phyloP scores from a whole-genome alignment of 2,329 filamentous ascomycete genomes.

The Ceratocystis albifundus region DNA sequence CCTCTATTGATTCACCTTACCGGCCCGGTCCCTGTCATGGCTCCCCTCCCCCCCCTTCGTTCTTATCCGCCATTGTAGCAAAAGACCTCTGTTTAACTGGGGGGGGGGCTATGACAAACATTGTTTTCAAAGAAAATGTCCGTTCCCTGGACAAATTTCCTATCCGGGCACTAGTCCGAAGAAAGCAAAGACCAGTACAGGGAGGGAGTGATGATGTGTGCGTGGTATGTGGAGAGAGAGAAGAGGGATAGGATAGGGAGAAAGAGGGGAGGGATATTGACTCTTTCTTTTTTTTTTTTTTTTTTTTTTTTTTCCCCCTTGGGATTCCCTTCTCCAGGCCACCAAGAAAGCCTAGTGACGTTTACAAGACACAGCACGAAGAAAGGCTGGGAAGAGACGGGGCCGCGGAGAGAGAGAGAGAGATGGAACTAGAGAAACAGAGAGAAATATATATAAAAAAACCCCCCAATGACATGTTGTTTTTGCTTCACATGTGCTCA shows the following conservation, averaged over 20 bases:
- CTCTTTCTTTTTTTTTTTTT: too few species aligned
- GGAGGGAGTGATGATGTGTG: neutral
- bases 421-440: neutral
- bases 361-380: neutral
- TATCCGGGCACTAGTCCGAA: slow-evolving; percentile 11
- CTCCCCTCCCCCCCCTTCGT: neutral
- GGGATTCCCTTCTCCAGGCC: slow-evolving; percentile 3
- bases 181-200: neutral
- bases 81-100: neutral
- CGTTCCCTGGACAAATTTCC: slow-evolving; percentile 12
- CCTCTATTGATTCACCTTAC: slow-evolving; percentile 8
- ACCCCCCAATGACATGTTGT: neutral
- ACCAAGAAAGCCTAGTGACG: neutral
- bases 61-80: neutral
- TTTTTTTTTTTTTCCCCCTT: too few species aligned
- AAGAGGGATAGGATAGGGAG: neutral
- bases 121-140: slow-evolving; percentile 13
- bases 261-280: neutral
- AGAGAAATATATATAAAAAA: neutral
- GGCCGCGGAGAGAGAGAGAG: neutral
- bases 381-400: neutral
- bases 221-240: neutral
- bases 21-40: slow-evolving; percentile 4
- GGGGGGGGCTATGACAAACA: slow-evolving; percentile 9
- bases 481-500: neutral